Percentiles rank a stretch among this genome's conserved stretches.
phyloP scores from a whole-genome alignment of 345 rosid species.

The Salix suchowensis region DNA sequence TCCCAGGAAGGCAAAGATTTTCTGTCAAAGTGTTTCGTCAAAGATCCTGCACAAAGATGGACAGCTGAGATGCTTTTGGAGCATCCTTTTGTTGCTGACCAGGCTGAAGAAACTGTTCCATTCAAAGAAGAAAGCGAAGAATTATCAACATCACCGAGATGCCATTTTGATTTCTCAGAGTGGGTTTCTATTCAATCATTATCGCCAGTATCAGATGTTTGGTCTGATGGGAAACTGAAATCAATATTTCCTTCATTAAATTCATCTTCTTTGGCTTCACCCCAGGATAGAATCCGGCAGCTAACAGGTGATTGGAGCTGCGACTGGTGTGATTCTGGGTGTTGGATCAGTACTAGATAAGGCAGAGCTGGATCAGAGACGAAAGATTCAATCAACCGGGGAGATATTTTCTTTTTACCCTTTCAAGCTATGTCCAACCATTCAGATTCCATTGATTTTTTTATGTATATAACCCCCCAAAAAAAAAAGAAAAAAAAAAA shows the following conservation, averaged over 20 bases:
- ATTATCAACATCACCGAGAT: constrained; percentile 8
- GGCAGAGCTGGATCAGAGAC: not conserved
- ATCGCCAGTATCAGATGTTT: constrained; percentile 3
- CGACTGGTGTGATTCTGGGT: constrained; percentile 6
- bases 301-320: constrained; percentile 1
- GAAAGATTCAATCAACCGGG: not conserved
- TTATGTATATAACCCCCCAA: not conserved
- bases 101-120: not conserved
- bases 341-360: constrained; percentile 18
- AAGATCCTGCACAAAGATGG: constrained; percentile 28
- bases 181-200: constrained; percentile 8
- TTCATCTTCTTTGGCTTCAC: not conserved
- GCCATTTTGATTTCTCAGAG: constrained; percentile 22
- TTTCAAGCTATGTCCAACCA: not conserved
- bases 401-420: not conserved
- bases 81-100: constrained; percentile 25
- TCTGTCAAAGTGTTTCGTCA: constrained; percentile 26
- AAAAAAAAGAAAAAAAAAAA: no score
- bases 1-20: constrained; percentile 31
- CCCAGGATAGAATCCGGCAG: constrained; percentile 20
- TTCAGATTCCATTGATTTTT: constrained; percentile 7
- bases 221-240: constrained; percentile 1
- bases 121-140: not conserved
- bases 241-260: not conserved
- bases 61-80: constrained; percentile 31